phyloP scores from a whole-genome alignment of 2,329 filamentous ascomycete genomes.

The Phaeosphaeriaceae sp. region DNA sequence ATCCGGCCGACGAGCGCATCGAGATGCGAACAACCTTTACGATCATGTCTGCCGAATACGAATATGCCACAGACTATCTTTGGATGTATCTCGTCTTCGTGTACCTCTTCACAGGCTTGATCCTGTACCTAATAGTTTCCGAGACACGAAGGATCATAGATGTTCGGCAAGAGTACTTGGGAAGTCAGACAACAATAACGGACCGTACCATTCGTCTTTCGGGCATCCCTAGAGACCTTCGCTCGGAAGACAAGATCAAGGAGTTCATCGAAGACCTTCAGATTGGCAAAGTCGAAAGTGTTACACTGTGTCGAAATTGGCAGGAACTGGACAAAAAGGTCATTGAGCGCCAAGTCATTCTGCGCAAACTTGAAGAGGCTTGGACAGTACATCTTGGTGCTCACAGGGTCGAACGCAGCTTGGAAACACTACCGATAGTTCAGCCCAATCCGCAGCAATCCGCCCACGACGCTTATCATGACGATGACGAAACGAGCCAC shows the following conservation, averaged over 20 bases:
- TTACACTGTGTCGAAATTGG: conserved; percentile 90
- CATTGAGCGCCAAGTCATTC: conserved; percentile 67
- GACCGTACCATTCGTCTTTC: conserved; percentile 92
- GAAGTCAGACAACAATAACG: conserved; percentile 92
- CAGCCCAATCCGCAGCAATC: conserved; percentile 54
- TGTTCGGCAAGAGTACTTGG: conserved; percentile 87
- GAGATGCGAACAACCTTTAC: conserved; percentile 31
- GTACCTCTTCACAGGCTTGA: conserved; percentile 86
- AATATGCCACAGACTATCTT: conserved; percentile 67
- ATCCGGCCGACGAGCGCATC: conserved; percentile 21
- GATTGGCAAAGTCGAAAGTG: conserved; percentile 88
- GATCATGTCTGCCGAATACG: conserved; percentile 38
- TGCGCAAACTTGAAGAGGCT: conserved; percentile 80
- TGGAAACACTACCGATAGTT: conserved; percentile 59
- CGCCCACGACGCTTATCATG: conserved; percentile 34
- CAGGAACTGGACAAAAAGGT: conserved; percentile 79
- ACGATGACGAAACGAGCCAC: conserved; percentile 65
- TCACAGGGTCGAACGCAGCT: conserved; percentile 57
- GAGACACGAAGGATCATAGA: conserved; percentile 88
- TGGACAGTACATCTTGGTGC: conserved; percentile 81
- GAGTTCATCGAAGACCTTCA: conserved; percentile 85
- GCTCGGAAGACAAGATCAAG: conserved; percentile 84
- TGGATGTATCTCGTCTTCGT: conserved; percentile 97
- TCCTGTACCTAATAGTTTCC: conserved; percentile 81
- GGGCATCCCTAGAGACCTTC: conserved; percentile 80